phyloP scores from a whole-genome alignment of 2,329 filamentous ascomycete genomes.

The Aspergillus sp. region DNA sequence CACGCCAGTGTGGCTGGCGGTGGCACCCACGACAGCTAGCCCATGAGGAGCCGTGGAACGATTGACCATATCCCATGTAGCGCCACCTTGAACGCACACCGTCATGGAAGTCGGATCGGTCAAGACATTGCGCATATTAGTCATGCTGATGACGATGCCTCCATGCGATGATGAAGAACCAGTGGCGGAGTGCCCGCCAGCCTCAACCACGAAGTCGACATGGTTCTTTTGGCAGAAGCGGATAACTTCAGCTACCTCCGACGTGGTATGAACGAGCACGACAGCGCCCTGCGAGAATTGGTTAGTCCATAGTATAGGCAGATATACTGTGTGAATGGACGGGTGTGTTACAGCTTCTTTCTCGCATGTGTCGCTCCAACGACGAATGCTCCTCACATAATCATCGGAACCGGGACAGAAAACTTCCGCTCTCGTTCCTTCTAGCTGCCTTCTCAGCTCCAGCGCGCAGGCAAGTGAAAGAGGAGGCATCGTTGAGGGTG shows the following conservation, averaged over 20 bases:
- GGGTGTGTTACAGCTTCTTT: no score
- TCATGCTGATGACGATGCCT: slow-evolving; percentile 60
- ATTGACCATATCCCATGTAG: slow-evolving; percentile 51
- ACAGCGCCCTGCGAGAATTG: slow-evolving; percentile 13
- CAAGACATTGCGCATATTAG: slow-evolving; percentile 52
- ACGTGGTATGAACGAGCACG: slow-evolving; percentile 9
- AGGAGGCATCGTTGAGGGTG: no score
- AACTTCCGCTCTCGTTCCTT: no score
- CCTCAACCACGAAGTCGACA: slow-evolving; percentile 56
- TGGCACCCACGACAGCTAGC: not conserved
- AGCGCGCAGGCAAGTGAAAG: no score
- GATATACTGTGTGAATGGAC: no score
- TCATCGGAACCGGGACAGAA: no score
- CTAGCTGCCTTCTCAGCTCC: no score
- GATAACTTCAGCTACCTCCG: slow-evolving; percentile 12
- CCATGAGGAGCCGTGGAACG: not conserved
- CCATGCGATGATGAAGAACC: slow-evolving; percentile 54
- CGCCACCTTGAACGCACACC: slow-evolving; percentile 55
- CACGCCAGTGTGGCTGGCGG: not conserved
- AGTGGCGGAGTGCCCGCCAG: slow-evolving; percentile 59
- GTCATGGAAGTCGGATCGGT: slow-evolving; percentile 52
- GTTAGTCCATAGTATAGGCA: not conserved
- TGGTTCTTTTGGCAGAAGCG: slow-evolving; percentile 46
- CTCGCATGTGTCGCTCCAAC: no score
- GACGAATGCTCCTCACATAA: no score